Evolutionary conservation across 2,329 filamentous ascomycete species (phyloP).

Genomic region (Trichoderma hamatum): DNA sequence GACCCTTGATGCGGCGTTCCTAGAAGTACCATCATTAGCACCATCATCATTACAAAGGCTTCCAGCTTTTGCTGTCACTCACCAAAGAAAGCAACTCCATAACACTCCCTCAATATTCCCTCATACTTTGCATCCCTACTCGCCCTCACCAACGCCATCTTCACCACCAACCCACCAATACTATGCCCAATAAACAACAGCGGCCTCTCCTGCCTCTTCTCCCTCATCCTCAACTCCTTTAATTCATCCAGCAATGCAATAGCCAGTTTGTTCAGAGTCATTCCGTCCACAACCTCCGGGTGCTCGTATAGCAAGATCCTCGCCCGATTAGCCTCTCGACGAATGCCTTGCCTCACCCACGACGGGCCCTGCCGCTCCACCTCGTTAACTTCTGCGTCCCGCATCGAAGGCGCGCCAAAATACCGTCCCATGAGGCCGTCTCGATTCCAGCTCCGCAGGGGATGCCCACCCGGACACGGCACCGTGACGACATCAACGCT

Average conservation of each 20-base stretch:
- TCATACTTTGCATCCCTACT: conserved; percentile 43
- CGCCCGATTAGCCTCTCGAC: conserved; percentile 51
- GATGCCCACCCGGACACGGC: conserved; percentile 56
- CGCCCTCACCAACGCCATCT: conserved; percentile 57
- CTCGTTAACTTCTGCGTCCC: conserved; percentile 39
- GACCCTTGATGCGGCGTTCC: conserved; percentile 65
- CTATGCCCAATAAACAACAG: conserved; percentile 65
- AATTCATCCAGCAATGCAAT: conserved; percentile 52
- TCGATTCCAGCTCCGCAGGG: conserved; percentile 56
- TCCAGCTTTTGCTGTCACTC: conserved; percentile 29
- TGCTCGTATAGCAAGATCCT: conserved; percentile 58
- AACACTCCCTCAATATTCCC: conserved; percentile 57
- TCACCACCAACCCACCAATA: conserved; percentile 62
- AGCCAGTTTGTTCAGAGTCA: conserved; percentile 50
- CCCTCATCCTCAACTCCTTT: conserved; percentile 38
- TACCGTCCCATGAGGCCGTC: conserved; percentile 53
- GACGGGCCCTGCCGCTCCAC: conserved; percentile 41
- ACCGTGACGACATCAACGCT: conserved; percentile 57
- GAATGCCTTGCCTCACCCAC: conserved; percentile 58
- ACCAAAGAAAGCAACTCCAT: conserved; percentile 65
- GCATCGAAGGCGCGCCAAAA: conserved; percentile 48
- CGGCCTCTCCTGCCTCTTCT: conserved; percentile 49
- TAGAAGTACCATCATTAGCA: conserved; percentile 31
- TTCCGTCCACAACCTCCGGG: conserved; percentile 45
- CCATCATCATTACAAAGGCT: conserved; percentile 26